Percentiles rank a stretch among this genome's conserved stretches.
These are phyloP conservation scores for Rosa rugosa DNA, from an alignment of 306 rosid genomes.

Conservation along the genomic window DNA sequence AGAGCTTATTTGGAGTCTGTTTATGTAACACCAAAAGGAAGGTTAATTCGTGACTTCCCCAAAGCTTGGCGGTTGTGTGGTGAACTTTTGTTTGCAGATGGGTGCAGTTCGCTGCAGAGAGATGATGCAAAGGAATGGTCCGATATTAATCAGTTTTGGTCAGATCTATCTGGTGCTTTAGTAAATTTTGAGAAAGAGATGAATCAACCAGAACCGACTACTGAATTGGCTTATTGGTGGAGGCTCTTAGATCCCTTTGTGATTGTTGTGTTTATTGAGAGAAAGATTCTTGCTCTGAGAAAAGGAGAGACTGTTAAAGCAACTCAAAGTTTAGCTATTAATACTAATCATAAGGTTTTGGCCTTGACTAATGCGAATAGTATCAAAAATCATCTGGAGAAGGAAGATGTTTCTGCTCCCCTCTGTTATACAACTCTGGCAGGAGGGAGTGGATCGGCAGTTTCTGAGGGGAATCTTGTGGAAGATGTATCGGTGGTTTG, in stretches of 20 bases:
- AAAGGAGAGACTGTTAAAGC: constrained; percentile 82
- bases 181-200: constrained; percentile 51
- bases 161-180: constrained; percentile 69
- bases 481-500: neutral
- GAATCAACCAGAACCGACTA: constrained; percentile 35
- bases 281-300: constrained; percentile 81
- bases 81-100: constrained; percentile 57
- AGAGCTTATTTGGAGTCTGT: constrained; percentile 65
- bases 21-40: constrained; percentile 82
- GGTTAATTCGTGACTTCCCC: constrained; percentile 66
- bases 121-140: constrained; percentile 61
- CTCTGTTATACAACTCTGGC: constrained; percentile 31
- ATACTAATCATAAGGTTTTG: constrained; percentile 32
- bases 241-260: constrained; percentile 87
- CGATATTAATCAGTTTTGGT: constrained; percentile 61
- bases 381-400: constrained; percentile 19
- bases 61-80: constrained; percentile 92
- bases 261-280: constrained; percentile 51
- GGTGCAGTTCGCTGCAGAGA: constrained; percentile 34
- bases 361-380: constrained; percentile 22
- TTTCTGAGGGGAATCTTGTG: constrained; percentile 30
- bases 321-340: constrained; percentile 36
- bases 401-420: constrained; percentile 34
- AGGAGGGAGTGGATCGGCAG: constrained; percentile 28
- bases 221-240: constrained; percentile 70